These are phyloP conservation scores for Aspergillus sp. DNA, from an alignment of 2,329 filamentous ascomycete genomes.

Conservation along the genomic window DNA sequence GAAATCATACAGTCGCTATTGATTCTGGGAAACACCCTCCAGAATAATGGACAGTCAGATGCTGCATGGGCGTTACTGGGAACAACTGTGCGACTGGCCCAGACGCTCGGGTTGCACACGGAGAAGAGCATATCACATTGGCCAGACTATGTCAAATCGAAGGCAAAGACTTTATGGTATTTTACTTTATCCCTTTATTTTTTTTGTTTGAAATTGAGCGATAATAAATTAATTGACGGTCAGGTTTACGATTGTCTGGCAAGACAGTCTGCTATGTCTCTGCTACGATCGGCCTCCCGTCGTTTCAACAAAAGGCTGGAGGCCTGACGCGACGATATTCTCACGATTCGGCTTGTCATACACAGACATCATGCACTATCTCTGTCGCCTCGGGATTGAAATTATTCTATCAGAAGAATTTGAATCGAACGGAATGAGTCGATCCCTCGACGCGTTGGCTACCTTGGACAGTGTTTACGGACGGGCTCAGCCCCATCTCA, in stretches of 20 bases:
- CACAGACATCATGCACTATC: slow-evolving; percentile 22
- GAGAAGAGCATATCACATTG: slow-evolving; percentile 23
- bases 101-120: slow-evolving; percentile 34
- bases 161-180: slow-evolving; percentile 21
- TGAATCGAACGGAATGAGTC: slow-evolving; percentile 4
- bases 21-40: slow-evolving; percentile 48
- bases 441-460: slow-evolving; percentile 31
- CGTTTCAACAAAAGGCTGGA: slow-evolving; percentile 21
- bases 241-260: slow-evolving; percentile 30
- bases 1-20: slow-evolving; percentile 54
- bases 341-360: slow-evolving; percentile 16
- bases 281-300: slow-evolving; percentile 30
- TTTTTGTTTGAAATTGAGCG: not conserved
- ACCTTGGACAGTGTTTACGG: slow-evolving; percentile 41
- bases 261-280: slow-evolving; percentile 29
- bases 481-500: slow-evolving; percentile 47
- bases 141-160: slow-evolving; percentile 19
- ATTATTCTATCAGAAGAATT: slow-evolving; percentile 43
- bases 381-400: slow-evolving; percentile 20
- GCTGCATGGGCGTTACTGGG: slow-evolving; percentile 27
- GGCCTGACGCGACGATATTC: slow-evolving; percentile 9
- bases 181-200: not conserved
- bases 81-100: slow-evolving; percentile 26
- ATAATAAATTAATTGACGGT: not conserved
- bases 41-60: slow-evolving; percentile 29